These are phyloP conservation scores for Casuarina glauca DNA, from an alignment of 306 rosid species.

Conservation along the genomic window DNA sequence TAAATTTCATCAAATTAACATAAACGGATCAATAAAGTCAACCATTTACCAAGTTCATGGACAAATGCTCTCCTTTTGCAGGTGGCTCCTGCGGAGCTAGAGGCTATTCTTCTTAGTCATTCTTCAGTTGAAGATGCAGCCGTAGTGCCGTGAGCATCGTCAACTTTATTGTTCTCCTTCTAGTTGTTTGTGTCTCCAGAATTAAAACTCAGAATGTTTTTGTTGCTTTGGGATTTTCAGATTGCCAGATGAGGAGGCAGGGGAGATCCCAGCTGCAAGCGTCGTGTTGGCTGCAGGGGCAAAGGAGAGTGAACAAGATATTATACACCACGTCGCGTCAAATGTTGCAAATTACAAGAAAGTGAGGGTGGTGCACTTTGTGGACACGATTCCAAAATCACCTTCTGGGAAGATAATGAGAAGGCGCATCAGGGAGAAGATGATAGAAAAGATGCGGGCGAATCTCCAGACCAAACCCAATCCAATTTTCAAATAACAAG, in stretches of 20 bases:
- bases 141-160: conserved; percentile 74
- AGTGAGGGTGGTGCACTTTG: conserved; percentile 74
- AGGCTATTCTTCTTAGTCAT: conserved; percentile 79
- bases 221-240: conserved; percentile 31
- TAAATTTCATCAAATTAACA: no score
- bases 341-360: conserved; percentile 84
- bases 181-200: not conserved
- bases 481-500: not conserved
- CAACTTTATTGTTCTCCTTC: not conserved
- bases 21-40: not conserved
- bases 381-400: conserved; percentile 77
- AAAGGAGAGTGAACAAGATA: conserved; percentile 70
- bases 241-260: conserved; percentile 83
- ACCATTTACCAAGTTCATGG: not conserved
- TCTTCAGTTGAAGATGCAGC: conserved; percentile 87
- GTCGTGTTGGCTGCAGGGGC: conserved; percentile 60
- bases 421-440: conserved; percentile 63
- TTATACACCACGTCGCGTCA: conserved; percentile 64
- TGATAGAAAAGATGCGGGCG: conserved; percentile 48
- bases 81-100: conserved; percentile 97
- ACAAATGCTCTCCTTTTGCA: conserved; percentile 25
- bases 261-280: conserved; percentile 91
- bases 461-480: conserved; percentile 23
- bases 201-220: not conserved
- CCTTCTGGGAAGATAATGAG: conserved; percentile 94